Conservation (phyloP, 306 rosid genomes). For the Styphnolobium japonicum region DNA sequence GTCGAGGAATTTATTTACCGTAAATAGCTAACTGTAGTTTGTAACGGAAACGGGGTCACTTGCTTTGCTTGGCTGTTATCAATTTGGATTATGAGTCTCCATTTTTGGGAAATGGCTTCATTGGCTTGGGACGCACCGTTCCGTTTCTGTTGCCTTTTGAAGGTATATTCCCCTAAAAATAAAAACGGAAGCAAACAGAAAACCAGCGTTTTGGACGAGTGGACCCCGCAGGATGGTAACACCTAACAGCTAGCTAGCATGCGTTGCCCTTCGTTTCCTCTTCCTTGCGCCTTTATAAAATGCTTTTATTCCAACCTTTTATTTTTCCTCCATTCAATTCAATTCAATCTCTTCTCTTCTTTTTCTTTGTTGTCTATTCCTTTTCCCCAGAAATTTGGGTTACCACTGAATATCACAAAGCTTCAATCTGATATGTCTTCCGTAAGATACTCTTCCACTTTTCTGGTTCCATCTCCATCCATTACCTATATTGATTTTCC, state of each 20-base stretch:
- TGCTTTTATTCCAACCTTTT: not conserved
- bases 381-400: constrained; percentile 27
- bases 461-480: not conserved
- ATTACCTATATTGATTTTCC: too few relatives aligned
- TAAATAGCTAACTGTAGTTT: constrained; percentile 27
- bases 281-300: constrained; percentile 29
- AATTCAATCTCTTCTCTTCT: not conserved
- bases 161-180: constrained; percentile 33
- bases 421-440: constrained; percentile 41
- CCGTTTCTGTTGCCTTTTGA: not conserved
- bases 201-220: constrained; percentile 39
- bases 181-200: not conserved
- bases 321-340: not conserved
- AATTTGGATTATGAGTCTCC: not conserved
- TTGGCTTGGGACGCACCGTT: not conserved
- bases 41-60: not conserved
- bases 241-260: constrained; percentile 22
- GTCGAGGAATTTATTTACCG: constrained; percentile 2
- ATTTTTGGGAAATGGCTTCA: constrained; percentile 22
- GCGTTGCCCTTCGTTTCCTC: constrained; percentile 16
- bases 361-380: constrained; percentile 6
- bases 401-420: constrained; percentile 2
- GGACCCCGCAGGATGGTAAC: constrained; percentile 2
- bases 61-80: constrained; percentile 10
- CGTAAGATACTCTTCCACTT: constrained; percentile 28